Evolutionary conservation across 441 rosid genomes (phyloP), one percentile per base, ranked within the genome.

Genomic region (Syzygium malaccense): DNA sequence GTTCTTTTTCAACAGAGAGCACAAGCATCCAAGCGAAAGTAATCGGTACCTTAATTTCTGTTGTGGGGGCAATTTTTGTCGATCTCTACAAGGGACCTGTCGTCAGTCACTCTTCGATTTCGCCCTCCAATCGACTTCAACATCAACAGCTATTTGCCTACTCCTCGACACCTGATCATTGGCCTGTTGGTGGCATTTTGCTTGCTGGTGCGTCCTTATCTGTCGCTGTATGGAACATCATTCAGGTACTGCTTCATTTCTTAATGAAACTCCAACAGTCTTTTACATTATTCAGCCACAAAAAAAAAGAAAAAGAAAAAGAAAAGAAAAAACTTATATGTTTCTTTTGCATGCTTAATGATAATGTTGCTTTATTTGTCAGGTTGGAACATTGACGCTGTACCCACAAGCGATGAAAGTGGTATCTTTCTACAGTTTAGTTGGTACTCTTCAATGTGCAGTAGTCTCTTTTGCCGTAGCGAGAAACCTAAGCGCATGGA

Each of bases 351-450:
- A 23, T 54, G 37, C 68, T 80, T 60, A 78, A n/a, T 28, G 41
- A 23, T 15, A 23, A 23, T 49, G 56, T 84, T 32, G 83, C 55
- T 23, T 87, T 4, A 75, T 88, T 88, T 90, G 66, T 87, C 93
- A 96, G 98, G 37, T 90, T 87, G 95, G 92, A 57, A 93, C 98
- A 6, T 91, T 92, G 8, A 92, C 93, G 88, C 91, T 87, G 33
- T 92, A 94, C 91, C 96, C 98, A 17, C 95, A 94, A 26, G 96
- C 92, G 90, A 95, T 95, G 95, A 95, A 95, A 90, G 93, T 94
- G 89, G 95, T 93, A 75, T 91, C 96, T 18, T 94, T 92, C 91
- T 95, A 93, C 90, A 93, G 98, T 92, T 91, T 95, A 87, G 92
- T 93, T 8, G 98, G 99, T 87, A 96, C 96, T 8, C 86, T 94